Base-by-base conservation (phyloP, 306 rosid genomes). In the Rosa chinensis region DNA sequence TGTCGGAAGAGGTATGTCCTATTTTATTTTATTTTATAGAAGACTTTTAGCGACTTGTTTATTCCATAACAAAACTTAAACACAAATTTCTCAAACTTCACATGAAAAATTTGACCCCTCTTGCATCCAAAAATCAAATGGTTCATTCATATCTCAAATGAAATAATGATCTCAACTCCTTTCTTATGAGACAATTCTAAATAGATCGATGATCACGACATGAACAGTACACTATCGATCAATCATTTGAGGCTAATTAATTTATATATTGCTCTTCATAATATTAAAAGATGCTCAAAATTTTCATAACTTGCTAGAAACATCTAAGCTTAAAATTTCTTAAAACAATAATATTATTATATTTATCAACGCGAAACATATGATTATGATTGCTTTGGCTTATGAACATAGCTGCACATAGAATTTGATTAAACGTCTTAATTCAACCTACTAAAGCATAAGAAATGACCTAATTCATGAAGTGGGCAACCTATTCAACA, bases 361-460 rank as follows among this genome's bases (percentile, higher is more conserved):
- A 17, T 10, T 12, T 1, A 28, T 25, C 8, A 28, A 62, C 6
- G 68, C 35, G 9, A 62, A 10, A 58, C 39, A 21, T 10, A 25
- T 23, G 66, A 25, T 39, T 62, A 28, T 25, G 42, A 28, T 74
- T 16, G 67, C 40, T 52, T 56, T n/a, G 53, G 25, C 62, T 50
- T 37, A 9, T 20, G 20, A 16, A 3, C 63, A 48, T 69, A 28
- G 12, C 10, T 25, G 35, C 35, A 58, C 0, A 4, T 59, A 3
- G 66, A 16, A 66, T 16, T 37, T 16, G 16, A 53, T 66, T 49
- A 55, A 45, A 25, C 17, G 55, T 72, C 25, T 52, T 66, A 43
- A 75, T 76, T 76, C 63, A 72, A 72, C 75, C 70, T 3, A 77
- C 47, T 68, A 53, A 77, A 66, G 70, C 75, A 77, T 77, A 70